Conservation (phyloP, 2,329 filamentous ascomycete genomes). For the Ascochyta rabiei region DNA sequence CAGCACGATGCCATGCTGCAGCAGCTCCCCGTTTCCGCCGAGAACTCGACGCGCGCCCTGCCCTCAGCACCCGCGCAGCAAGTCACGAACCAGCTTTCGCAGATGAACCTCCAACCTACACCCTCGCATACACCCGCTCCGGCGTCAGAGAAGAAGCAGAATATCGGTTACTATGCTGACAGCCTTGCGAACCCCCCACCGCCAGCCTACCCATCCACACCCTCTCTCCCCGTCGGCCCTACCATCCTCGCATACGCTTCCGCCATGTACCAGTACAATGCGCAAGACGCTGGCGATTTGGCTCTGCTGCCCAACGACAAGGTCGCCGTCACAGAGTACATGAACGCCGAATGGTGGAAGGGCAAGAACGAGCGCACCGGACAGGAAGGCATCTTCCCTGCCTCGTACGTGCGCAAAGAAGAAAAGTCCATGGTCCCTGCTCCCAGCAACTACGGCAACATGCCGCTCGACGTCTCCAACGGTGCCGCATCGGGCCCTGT, state of each 20-base stretch:
- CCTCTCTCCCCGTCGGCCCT: conserved; percentile 55
- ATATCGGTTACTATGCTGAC: conserved; percentile 50
- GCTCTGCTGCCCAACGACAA: conserved; percentile 80
- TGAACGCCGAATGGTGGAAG: conserved; percentile 98
- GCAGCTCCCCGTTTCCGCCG: conserved; percentile 74
- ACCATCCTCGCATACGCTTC: conserved; percentile 73
- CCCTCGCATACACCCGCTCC: conserved; percentile 20
- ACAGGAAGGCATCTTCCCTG: conserved; percentile 92
- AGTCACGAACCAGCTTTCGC: conserved; percentile 38
- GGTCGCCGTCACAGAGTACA: conserved; percentile 83
- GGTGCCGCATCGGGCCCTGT: conserved; percentile 45
- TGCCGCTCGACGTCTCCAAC: conserved; percentile 77
- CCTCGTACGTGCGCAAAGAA: conserved; percentile 79
- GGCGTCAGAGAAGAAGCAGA: conserved; percentile 46
- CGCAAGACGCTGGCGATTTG: conserved; percentile 80
- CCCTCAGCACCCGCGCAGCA: conserved; percentile 40
- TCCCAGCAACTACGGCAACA: conserved; percentile 69
- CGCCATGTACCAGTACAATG: conserved; percentile 83
- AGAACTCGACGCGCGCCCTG: conserved; percentile 62
- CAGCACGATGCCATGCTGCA: conserved; percentile 76
- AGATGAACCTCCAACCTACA: conserved; percentile 42
- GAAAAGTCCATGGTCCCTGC: conserved; percentile 59
- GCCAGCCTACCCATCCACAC: conserved; percentile 54
- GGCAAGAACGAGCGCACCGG: conserved; percentile 83
- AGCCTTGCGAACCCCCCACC: conserved; percentile 51